phyloP scores from a whole-genome alignment of 2,329 filamentous ascomycete genomes.

The Ceratocystis variospora region DNA sequence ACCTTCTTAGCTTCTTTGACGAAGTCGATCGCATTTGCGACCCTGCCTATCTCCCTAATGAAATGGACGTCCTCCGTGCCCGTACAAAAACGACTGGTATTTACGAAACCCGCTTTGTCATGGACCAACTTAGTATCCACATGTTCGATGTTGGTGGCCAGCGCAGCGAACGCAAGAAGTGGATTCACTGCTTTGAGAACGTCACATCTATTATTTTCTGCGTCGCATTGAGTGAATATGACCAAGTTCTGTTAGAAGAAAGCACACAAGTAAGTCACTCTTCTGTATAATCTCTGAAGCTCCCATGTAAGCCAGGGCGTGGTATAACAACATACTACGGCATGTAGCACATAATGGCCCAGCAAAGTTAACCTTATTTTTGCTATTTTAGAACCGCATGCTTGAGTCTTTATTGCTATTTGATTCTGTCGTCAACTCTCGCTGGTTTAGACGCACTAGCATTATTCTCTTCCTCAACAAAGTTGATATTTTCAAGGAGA shows the following conservation, averaged over 20 bases:
- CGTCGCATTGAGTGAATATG: slow-evolving; percentile 93
- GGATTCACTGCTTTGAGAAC: slow-evolving; percentile 99
- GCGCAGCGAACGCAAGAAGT: slow-evolving; percentile 95
- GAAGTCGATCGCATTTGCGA: slow-evolving; percentile 75
- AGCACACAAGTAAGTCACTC: slow-evolving; percentile 65
- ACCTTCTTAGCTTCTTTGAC: slow-evolving; percentile 71
- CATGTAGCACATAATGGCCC: neutral
- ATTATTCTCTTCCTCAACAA: slow-evolving; percentile 99
- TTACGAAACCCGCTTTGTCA: slow-evolving; percentile 95
- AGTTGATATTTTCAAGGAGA: slow-evolving; percentile 94
- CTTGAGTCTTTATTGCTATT: slow-evolving; percentile 96
- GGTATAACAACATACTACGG: neutral
- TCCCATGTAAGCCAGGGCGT: neutral
- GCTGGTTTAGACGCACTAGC: slow-evolving; percentile 98
- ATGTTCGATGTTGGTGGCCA: slow-evolving; percentile 99
- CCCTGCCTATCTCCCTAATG: slow-evolving; percentile 76
- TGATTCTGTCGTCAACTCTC: slow-evolving; percentile 94
- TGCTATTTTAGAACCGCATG: slow-evolving; percentile 73
- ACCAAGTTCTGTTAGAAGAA: slow-evolving; percentile 91
- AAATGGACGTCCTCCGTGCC: slow-evolving; percentile 88
- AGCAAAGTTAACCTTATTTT: neutral
- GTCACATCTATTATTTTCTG: slow-evolving; percentile 99
- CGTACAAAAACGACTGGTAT: slow-evolving; percentile 98
- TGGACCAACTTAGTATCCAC: slow-evolving; percentile 97
- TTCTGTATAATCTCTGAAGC: neutral